Conservation (phyloP, 1,284 basidiomycete genomes). For the Tremellales sp. region DNA sequence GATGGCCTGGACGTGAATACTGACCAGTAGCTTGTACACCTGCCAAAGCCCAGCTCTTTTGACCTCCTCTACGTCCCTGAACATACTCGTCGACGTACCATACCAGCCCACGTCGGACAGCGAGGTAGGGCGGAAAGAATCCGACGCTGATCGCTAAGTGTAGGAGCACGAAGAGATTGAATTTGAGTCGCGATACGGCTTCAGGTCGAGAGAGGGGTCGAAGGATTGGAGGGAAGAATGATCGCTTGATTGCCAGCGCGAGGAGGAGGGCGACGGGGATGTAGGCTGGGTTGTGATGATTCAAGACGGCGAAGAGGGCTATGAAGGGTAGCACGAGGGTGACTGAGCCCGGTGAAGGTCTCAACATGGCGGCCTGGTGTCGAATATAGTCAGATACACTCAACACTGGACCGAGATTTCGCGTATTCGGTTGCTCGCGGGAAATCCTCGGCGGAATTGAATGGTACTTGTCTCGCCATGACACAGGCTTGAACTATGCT, state of each 20-base stretch:
- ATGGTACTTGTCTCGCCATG: too few species aligned
- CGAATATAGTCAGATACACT: too few species aligned
- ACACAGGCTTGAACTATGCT: too few species aligned
- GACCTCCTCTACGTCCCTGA: conserved; percentile 13
- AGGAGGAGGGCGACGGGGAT: not conserved
- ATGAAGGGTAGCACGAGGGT: too few species aligned
- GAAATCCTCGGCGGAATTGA: too few species aligned
- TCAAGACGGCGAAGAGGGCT: not conserved
- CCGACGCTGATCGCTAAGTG: not conserved
- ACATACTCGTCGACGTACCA: conserved; percentile 14
- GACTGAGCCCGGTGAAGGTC: too few species aligned
- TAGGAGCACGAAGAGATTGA: conserved; percentile 37
- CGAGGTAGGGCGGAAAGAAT: conserved; percentile 33
- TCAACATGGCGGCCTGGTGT: too few species aligned
- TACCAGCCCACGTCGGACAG: conserved; percentile 20
- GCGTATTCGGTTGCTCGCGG: too few species aligned
- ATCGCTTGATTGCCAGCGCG: not conserved
- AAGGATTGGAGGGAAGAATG: conserved; percentile 1
- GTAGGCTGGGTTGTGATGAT: not conserved
- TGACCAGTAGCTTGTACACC: conserved; percentile 11
- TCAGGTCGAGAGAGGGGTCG: conserved; percentile 21
- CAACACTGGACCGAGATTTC: too few species aligned
- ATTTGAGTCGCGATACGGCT: conserved; percentile 33
- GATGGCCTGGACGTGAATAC: not conserved
- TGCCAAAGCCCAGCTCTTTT: conserved; percentile 15